Evolutionary conservation across 768 basidiomycete species (phyloP).

Genomic region (Phaeotremella fagi): DNA sequence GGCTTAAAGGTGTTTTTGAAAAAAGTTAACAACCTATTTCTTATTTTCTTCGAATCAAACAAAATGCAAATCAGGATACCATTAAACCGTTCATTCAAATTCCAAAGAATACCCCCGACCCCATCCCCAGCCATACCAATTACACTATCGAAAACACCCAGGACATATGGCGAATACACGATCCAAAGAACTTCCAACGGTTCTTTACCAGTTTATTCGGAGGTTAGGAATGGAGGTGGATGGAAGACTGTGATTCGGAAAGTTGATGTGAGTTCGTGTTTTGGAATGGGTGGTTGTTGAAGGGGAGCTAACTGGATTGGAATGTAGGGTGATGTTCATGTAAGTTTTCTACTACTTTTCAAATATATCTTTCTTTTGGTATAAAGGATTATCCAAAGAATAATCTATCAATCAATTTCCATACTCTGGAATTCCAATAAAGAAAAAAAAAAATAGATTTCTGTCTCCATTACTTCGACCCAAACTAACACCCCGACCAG

Average conservation of each 20-base stretch:
- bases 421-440: no score
- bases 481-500: no score
- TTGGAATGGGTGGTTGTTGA: neutral
- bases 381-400: no score
- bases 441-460: no score
- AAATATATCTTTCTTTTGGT: neutral
- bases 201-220: constrained; percentile 20
- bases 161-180: neutral
- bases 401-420: no score
- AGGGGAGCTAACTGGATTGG: neutral
- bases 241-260: constrained; percentile 20
- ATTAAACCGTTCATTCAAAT: neutral
- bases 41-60: no score
- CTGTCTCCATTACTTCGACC: no score
- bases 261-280: constrained; percentile 19
- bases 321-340: constrained; percentile 10
- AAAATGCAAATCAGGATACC: neutral
- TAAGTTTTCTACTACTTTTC: constrained; percentile 3
- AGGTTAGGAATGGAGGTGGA: constrained; percentile 14
- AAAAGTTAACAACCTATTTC: no score
- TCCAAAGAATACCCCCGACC: neutral
- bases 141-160: neutral
- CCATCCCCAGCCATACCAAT: no score
- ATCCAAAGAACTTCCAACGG: constrained; percentile 11
- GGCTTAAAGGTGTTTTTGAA: no score